phyloP scores from a whole-genome alignment of 805 yeast genomes.

The Ogataea salicorniae region DNA sequence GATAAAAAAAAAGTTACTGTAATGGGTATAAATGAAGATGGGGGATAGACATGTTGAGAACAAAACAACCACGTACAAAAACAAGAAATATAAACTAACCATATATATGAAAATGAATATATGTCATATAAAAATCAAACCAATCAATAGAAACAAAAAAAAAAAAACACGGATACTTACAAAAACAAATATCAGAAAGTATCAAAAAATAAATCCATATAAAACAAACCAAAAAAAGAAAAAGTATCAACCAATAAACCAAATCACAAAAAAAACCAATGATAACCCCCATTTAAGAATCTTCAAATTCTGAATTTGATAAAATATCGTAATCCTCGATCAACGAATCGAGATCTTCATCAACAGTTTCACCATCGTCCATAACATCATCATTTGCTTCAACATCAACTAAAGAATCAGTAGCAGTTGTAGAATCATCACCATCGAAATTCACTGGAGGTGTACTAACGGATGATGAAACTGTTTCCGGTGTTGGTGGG shows the following conservation, averaged over 20 bases:
- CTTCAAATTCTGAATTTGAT: constrained; percentile 19
- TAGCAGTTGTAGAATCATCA: not conserved
- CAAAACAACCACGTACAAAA: no score
- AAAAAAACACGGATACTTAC: no score
- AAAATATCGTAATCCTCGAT: constrained; percentile 22
- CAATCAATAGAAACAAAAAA: not conserved
- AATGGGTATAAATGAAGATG: no score
- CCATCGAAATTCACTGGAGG: not conserved
- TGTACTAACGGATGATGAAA: not conserved
- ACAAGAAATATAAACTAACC: no score
- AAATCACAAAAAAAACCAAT: not conserved
- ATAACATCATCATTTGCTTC: not conserved
- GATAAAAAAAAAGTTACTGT: no score
- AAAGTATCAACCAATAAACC: not conserved
- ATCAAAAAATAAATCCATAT: not conserved
- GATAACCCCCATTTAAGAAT: not conserved
- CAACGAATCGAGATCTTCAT: constrained; percentile 3
- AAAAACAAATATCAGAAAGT: not conserved
- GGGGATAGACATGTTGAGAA: no score
- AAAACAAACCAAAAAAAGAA: not conserved
- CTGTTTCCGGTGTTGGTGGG: not conserved
- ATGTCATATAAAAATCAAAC: no score
- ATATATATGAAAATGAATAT: no score
- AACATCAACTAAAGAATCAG: not conserved
- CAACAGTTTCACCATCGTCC: not conserved